phyloP scores from a whole-genome alignment of 257 asterid genomes.

The Buddleja alternifolia region DNA sequence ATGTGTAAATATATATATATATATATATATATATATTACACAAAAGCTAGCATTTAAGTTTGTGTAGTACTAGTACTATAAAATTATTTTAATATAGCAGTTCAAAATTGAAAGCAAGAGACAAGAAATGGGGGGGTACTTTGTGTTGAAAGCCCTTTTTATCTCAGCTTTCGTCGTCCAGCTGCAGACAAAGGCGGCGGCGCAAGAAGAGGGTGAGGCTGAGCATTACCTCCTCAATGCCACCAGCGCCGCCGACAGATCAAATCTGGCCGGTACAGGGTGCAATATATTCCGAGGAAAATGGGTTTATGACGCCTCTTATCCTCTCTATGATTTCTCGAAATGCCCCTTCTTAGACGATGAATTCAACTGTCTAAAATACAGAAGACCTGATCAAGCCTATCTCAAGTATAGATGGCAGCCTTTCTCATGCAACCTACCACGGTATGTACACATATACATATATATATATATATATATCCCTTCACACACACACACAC shows the following conservation, averaged over 20 bases:
- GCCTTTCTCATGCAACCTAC: conserved; percentile 78
- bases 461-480: too few species aligned
- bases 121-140: conserved; percentile 41
- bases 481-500: not conserved
- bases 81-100: not conserved
- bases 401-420: conserved; percentile 95
- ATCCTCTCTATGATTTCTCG: conserved; percentile 83
- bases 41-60: too few species aligned
- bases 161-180: conserved; percentile 40
- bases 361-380: conserved; percentile 80
- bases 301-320: conserved; percentile 85
- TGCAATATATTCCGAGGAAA: conserved; percentile 77
- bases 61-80: too few species aligned
- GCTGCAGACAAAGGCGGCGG: conserved; percentile 36
- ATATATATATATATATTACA: too few species aligned
- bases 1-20: too few species aligned
- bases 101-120: conserved; percentile 21
- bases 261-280: conserved; percentile 34
- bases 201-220: conserved; percentile 24
- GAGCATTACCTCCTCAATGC: conserved; percentile 38
- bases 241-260: conserved; percentile 33
- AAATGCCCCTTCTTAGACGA: conserved; percentile 82
- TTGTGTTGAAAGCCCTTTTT: conserved; percentile 41
- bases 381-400: conserved; percentile 67
- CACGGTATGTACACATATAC: conserved; percentile 62